phyloP scores from a whole-genome alignment of 139 green algal genomes.

The Edaphochlamys debaryana region DNA sequence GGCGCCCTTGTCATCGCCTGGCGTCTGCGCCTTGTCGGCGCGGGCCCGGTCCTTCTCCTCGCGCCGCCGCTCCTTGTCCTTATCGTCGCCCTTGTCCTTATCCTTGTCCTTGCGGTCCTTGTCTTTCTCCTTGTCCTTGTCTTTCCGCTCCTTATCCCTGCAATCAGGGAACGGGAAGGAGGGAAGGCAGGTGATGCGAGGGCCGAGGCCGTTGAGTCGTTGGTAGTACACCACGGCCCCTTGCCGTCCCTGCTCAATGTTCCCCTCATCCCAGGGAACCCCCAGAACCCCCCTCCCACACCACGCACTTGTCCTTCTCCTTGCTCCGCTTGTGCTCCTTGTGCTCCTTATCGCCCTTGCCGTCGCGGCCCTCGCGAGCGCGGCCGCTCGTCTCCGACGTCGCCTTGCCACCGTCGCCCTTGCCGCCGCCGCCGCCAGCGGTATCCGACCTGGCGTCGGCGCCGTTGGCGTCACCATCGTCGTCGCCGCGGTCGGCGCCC shows the following conservation, averaged over 20 bases:
- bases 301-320: conserved; percentile 37
- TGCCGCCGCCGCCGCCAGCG: background rate
- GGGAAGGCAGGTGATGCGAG: background rate
- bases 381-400: background rate
- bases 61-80: conserved; percentile 1
- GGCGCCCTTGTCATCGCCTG: too few species aligned
- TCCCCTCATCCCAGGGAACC: background rate
- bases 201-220: background rate
- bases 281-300: background rate
- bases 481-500: background rate
- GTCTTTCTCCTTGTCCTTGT: conserved; percentile 19
- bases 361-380: too few species aligned
- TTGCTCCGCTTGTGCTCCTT: conserved; percentile 28
- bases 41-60: background rate
- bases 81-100: background rate
- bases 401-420: background rate
- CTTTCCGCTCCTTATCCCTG: conserved; percentile 32
- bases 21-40: too few species aligned
- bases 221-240: background rate
- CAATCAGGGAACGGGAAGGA: background rate
- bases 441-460: background rate
- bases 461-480: background rate
- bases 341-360: conserved; percentile 21
- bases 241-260: background rate
- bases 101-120: background rate